Base-by-base conservation (phyloP, 225 moss, liverwort and hornwort species). In the Marchantia polymorpha region DNA sequence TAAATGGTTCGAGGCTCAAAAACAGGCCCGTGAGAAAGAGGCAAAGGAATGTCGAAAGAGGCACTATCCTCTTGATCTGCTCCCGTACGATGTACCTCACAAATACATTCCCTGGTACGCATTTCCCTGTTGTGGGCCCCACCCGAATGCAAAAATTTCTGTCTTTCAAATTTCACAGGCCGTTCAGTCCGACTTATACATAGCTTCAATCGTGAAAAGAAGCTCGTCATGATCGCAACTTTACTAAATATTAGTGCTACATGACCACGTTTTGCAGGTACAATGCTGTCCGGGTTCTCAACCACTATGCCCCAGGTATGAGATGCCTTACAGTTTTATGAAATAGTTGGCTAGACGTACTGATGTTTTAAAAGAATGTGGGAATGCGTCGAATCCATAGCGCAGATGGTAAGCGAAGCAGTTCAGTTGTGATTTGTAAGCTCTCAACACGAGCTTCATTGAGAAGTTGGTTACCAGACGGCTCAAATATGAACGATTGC, bases 231-330 rank as follows among this genome's bases (percentile, higher is more conserved):
- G 25, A 39, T 65, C 65, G 65, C 26, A 27, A 25, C 27, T 12
- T 11, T 65, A 14, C 65, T 29, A 10, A 29, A 65, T 25, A 2
- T 65, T 29, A 65, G 29, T 65, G 26, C 27, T 27, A 39, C 12
- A 39, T 69, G 20, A 48, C 20, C 8, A 69, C 69, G 16, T 17
- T 31, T 19, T 31, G 69, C 69, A 79, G 78, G 78, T 79, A 79
- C 60, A 79, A 79, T 69, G 78, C 69, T 20, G 69, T 79, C 31
- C 78, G 78, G 29, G 22, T 79, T 16, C 46, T 79, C 13, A 79
- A 79, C 78, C 78, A 79, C 69, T 79, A 79, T 31, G 78, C 78
- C 8, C 69, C 78, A 69, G 78, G 78, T 79, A 69, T 29, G 67
- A 52, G 29, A 11, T 65, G 19, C 12, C 67, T 29, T 15, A 11